These are phyloP conservation scores for Farysia itapuensis DNA, from an alignment of 1,284 basidiomycete genomes.

Conservation along the genomic window DNA sequence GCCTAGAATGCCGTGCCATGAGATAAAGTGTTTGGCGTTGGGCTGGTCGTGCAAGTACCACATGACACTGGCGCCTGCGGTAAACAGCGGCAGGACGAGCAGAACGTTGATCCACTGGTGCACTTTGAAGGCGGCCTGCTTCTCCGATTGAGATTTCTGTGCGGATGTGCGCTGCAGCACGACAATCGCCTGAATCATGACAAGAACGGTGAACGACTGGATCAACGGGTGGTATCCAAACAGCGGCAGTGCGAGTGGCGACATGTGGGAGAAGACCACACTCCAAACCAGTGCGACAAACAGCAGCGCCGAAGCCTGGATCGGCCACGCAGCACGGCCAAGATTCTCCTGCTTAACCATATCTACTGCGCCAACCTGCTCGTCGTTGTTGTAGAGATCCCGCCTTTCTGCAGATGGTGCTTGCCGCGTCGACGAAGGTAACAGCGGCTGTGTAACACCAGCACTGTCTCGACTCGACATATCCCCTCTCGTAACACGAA, in stretches of 20 bases:
- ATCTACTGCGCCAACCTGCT: too few relatives aligned
- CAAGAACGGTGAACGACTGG: constrained; percentile 36
- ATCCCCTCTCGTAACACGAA: too few relatives aligned
- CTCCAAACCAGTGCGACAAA: constrained; percentile 42
- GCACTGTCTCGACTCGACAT: too few relatives aligned
- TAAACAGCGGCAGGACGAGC: constrained; percentile 40
- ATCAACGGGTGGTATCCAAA: constrained; percentile 50
- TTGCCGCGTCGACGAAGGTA: too few relatives aligned
- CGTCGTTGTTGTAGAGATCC: too few relatives aligned
- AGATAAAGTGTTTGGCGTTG: constrained; percentile 31
- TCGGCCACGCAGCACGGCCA: background rate
- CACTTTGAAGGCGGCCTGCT: constrained; percentile 18
- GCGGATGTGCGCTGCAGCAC: constrained; percentile 40
- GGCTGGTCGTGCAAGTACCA: constrained; percentile 47
- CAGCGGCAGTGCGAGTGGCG: constrained; percentile 19
- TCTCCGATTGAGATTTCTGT: constrained; percentile 5
- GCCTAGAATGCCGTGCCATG: constrained; percentile 46
- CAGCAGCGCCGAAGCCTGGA: constrained; percentile 18
- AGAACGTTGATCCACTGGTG: constrained; percentile 40
- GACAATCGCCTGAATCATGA: constrained; percentile 38
- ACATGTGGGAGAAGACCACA: constrained; percentile 22
- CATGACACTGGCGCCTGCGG: constrained; percentile 46
- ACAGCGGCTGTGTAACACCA: too few relatives aligned
- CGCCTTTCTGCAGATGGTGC: too few relatives aligned
- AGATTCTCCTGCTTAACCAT: constrained; percentile 25